Evolutionary conservation across 192 early-diverging fungal genomes (phyloP), one percentile per base, ranked within the genome.

Genomic region (Podila clonocystis): DNA sequence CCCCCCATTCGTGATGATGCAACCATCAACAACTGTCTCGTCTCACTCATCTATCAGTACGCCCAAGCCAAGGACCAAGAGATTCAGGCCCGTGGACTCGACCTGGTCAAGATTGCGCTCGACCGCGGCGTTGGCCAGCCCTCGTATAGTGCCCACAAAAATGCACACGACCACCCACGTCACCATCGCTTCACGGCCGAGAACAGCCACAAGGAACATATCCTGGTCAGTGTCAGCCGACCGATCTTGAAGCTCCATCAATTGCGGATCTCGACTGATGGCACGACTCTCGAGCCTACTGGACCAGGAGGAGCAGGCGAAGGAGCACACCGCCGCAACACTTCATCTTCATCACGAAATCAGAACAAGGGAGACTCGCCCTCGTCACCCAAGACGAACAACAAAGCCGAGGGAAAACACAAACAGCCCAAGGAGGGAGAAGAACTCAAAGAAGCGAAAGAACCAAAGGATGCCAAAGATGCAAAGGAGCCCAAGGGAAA

Each of bases 1-100:
- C 68, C 64, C 1, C 75, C 75, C 0, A 24, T 78, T 48, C 45
- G 68, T 3, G 50, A 60, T 33, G 78, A 82, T 24, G 49, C 58
- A 13, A 68, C 78, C 5, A 72, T 75, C 63, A 50, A 82, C 58
- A 61, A 33, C 22, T 75, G 73, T 31, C 58, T 82, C 34, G 58
- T 82, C 29, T 65, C 61, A 5, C 73, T 82, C 15, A 82, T 82
- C 36, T 82, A 70, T 24, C 66, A 65, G 8, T 82, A 82, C 49
- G 66, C 63, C 13, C 57, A 68, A 22, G 31, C 36, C 60, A 50
- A 45, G 20, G 29, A 65, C 8, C 57, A n/a, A 1, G 67, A 70
- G 26, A 7, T 64, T 5, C 55, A 57, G 38, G 22, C 22, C 15
- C 58, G 72, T 22, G 73, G 79, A 50, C n/a, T 73, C 4, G 76